Evolutionary conservation across 2,329 filamentous ascomycete genomes (phyloP).

Genomic region (Huntiella savannae): DNA sequence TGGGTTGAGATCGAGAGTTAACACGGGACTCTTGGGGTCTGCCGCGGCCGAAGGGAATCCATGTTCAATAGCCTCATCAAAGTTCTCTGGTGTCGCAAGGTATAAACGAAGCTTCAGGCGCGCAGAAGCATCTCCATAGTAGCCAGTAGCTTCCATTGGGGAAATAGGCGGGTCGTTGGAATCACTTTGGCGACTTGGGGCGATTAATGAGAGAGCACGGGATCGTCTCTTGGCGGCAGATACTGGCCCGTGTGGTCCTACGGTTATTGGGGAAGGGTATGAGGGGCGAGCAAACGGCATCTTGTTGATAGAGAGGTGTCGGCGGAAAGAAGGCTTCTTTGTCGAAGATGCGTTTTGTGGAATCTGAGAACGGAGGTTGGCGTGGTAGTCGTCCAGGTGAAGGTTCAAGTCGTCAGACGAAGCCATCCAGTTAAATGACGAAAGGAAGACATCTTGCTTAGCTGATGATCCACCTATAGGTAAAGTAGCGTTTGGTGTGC

Average conservation of each 20-base stretch:
- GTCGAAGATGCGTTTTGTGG: slow-evolving; percentile 22
- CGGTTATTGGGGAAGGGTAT: slow-evolving; percentile 18
- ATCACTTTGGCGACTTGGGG: slow-evolving; percentile 12
- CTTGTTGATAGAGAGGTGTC: slow-evolving; percentile 53
- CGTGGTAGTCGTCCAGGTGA: slow-evolving; percentile 50
- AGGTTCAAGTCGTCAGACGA: slow-evolving; percentile 51
- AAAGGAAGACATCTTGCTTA: slow-evolving; percentile 35
- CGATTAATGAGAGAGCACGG: slow-evolving; percentile 35
- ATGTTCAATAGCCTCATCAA: slow-evolving; percentile 87
- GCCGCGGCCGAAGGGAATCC: slow-evolving; percentile 51
- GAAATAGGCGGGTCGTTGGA: slow-evolving; percentile 12
- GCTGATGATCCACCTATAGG: slow-evolving; percentile 16
- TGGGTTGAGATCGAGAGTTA: slow-evolving; percentile 5
- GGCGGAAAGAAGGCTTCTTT: slow-evolving; percentile 43
- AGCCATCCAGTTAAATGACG: slow-evolving; percentile 56
- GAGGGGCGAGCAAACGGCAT: slow-evolving; percentile 38
- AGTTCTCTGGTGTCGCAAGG: slow-evolving; percentile 77
- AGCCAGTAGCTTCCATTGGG: slow-evolving; percentile 52
- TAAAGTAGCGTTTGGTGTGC: slow-evolving; percentile 10
- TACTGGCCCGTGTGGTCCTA: slow-evolving; percentile 15
- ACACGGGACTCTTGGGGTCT: slow-evolving; percentile 13
- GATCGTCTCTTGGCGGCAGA: slow-evolving; percentile 30
- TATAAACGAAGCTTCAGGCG: slow-evolving; percentile 71
- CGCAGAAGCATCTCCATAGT: slow-evolving; percentile 82
- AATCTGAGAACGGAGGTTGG: slow-evolving; percentile 35